phyloP scores from a whole-genome alignment of 2,329 filamentous ascomycete genomes.

The Ophiostoma perfectum region DNA sequence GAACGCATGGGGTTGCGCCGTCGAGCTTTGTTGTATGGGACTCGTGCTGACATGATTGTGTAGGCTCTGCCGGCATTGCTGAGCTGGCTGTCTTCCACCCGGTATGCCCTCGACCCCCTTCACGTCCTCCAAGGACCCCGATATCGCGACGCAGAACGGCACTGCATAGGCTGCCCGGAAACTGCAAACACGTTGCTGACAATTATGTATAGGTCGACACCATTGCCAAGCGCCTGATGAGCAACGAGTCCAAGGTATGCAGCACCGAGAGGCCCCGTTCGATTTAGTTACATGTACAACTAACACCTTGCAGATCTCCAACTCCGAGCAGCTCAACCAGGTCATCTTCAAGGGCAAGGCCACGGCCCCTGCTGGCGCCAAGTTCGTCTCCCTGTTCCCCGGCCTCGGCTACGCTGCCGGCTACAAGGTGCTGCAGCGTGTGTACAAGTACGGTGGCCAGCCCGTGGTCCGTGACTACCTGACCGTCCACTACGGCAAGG shows the following conservation, averaged over 20 bases:
- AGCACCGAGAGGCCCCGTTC: background rate
- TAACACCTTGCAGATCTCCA: slow-evolving; percentile 44
- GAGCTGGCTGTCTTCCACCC: slow-evolving; percentile 92
- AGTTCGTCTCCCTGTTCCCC: slow-evolving; percentile 94
- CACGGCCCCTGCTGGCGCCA: slow-evolving; percentile 59
- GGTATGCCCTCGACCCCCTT: slow-evolving; percentile 43
- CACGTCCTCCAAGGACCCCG: slow-evolving; percentile 25
- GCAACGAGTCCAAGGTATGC: slow-evolving; percentile 75
- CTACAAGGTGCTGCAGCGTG: slow-evolving; percentile 92
- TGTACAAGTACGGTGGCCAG: slow-evolving; percentile 99
- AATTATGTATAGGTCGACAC: slow-evolving; percentile 70
- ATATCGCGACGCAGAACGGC: background rate
- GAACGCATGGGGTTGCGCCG: background rate
- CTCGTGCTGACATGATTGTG: slow-evolving; percentile 6
- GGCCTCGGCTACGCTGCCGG: slow-evolving; percentile 95
- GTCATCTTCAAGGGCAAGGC: slow-evolving; percentile 95
- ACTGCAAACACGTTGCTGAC: slow-evolving; percentile 25
- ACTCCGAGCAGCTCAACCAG: slow-evolving; percentile 64
- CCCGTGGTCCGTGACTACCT: slow-evolving; percentile 91
- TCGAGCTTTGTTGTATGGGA: background rate
- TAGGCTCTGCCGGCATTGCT: slow-evolving; percentile 86
- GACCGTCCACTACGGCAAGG: slow-evolving; percentile 66
- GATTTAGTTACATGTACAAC: background rate
- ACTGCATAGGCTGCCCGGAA: background rate
- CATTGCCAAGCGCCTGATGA: slow-evolving; percentile 98